phyloP scores from a whole-genome alignment of 2,329 filamentous ascomycete genomes.

The Keithomyces neogunnii region DNA sequence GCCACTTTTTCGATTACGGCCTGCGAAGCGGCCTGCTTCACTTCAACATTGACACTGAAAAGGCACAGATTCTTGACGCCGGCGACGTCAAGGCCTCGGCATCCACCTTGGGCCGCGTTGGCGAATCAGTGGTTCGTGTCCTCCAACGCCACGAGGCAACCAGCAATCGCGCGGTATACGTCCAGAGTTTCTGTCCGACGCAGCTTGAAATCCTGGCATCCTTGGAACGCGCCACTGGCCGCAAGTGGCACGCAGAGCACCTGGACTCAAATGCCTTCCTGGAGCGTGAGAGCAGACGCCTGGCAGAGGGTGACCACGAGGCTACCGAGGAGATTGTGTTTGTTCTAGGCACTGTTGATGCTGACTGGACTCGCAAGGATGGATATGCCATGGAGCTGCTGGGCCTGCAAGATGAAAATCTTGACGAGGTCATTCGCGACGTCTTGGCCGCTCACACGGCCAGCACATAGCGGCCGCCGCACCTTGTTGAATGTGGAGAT shows the following conservation, averaged over 20 bases:
- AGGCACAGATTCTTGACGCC: conserved; percentile 39
- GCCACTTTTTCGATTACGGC: conserved; percentile 44
- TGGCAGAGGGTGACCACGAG: conserved; percentile 27
- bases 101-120: conserved; percentile 41
- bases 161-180: conserved; percentile 39
- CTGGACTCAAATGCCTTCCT: conserved; percentile 32
- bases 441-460: conserved; percentile 20
- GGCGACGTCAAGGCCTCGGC: conserved; percentile 39
- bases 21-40: conserved; percentile 25
- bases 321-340: conserved; percentile 41
- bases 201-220: conserved; percentile 38
- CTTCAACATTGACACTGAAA: conserved; percentile 35
- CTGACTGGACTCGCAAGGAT: conserved; percentile 36
- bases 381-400: conserved; percentile 40
- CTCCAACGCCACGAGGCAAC: conserved; percentile 41
- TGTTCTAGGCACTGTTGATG: conserved; percentile 37
- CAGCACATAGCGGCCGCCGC: not conserved
- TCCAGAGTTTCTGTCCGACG: conserved; percentile 37
- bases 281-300: conserved; percentile 24
- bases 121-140: conserved; percentile 38
- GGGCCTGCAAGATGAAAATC: conserved; percentile 35
- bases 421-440: conserved; percentile 31
- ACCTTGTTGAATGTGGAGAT: too few species aligned
- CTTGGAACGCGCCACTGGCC: conserved; percentile 41
- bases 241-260: conserved; percentile 24